Evolutionary conservation across 108 stramenopile species (phyloP).

Genomic region (Cyclostephanos invisitatus): DNA sequence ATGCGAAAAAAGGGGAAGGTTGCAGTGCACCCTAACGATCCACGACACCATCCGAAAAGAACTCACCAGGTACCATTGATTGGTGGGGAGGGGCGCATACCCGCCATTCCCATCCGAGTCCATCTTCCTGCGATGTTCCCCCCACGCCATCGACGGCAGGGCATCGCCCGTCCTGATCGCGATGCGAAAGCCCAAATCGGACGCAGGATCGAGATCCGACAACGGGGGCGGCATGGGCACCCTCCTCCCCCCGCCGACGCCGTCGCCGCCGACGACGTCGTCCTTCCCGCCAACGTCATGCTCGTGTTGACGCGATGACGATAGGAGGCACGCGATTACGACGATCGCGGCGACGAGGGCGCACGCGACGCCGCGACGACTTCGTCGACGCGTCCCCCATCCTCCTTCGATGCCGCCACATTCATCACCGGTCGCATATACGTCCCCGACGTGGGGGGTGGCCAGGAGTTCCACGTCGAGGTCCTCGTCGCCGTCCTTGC

Average conservation of each 20-base stretch:
- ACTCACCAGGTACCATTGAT: conserved; percentile 76
- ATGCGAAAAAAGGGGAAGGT: no score
- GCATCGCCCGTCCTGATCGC: conserved; percentile 44
- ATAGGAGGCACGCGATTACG: conserved; percentile 10
- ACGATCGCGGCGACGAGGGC: conserved; percentile 10
- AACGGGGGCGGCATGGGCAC: conserved; percentile 44
- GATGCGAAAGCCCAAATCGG: conserved; percentile 37
- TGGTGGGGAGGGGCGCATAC: conserved; percentile 71
- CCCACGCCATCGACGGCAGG: conserved; percentile 43
- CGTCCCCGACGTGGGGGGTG: neutral
- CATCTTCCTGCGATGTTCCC: conserved; percentile 12
- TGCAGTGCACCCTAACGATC: neutral
- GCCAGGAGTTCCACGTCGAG: conserved; percentile 11
- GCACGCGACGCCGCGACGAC: conserved; percentile 12
- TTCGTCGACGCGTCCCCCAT: neutral
- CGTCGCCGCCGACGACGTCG: neutral
- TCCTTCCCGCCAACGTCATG: neutral
- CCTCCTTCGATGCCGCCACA: neutral
- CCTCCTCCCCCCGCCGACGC: conserved; percentile 1
- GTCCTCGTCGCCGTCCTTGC: conserved; percentile 14
- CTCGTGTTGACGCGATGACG: conserved; percentile 10
- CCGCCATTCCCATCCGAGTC: neutral
- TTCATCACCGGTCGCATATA: neutral
- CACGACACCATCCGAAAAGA: neutral
- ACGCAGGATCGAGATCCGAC: conserved; percentile 32